Conservation (phyloP, 1,284 basidiomycete genomes). For the Pseudozyma sp. region DNA sequence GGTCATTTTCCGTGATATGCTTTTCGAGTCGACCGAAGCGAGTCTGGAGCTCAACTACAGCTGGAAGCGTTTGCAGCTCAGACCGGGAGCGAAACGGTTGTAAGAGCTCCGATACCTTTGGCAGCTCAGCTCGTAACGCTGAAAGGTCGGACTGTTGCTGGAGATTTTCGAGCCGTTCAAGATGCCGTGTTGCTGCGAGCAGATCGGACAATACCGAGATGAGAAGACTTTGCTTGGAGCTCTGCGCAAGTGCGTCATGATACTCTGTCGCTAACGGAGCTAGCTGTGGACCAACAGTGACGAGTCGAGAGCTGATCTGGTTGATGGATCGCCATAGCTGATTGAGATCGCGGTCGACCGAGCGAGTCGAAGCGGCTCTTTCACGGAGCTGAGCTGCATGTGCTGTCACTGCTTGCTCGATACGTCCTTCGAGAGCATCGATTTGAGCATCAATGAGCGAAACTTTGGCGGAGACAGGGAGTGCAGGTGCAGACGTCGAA, state of each 20-base stretch:
- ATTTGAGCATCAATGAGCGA: slow-evolving; percentile 53
- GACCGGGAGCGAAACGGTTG: slow-evolving; percentile 13
- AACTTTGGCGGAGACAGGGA: slow-evolving; percentile 51
- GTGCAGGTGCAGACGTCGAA: slow-evolving; percentile 22
- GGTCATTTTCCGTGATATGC: background rate
- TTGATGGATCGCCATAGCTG: slow-evolving; percentile 42
- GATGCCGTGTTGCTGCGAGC: slow-evolving; percentile 20
- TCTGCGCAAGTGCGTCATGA: slow-evolving; percentile 38
- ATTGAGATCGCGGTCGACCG: slow-evolving; percentile 35
- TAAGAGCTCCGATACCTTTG: slow-evolving; percentile 9
- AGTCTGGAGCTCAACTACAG: slow-evolving; percentile 31
- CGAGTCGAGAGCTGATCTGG: slow-evolving; percentile 36
- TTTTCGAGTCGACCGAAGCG: slow-evolving; percentile 32
- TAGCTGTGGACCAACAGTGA: slow-evolving; percentile 27
- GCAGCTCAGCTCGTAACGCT: slow-evolving; percentile 12
- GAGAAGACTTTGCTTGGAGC: slow-evolving; percentile 34
- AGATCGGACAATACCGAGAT: slow-evolving; percentile 36
- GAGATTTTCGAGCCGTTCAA: slow-evolving; percentile 35
- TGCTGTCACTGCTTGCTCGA: slow-evolving; percentile 23
- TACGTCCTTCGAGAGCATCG: slow-evolving; percentile 30
- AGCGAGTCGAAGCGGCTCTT: slow-evolving; percentile 24
- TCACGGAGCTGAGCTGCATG: slow-evolving; percentile 35
- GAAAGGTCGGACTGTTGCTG: slow-evolving; percentile 16
- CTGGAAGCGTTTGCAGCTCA: slow-evolving; percentile 21
- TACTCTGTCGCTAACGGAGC: slow-evolving; percentile 27